These are phyloP conservation scores for Cadophora luteo-olivacea DNA, from an alignment of 2,329 filamentous ascomycete genomes.

Conservation along the genomic window DNA sequence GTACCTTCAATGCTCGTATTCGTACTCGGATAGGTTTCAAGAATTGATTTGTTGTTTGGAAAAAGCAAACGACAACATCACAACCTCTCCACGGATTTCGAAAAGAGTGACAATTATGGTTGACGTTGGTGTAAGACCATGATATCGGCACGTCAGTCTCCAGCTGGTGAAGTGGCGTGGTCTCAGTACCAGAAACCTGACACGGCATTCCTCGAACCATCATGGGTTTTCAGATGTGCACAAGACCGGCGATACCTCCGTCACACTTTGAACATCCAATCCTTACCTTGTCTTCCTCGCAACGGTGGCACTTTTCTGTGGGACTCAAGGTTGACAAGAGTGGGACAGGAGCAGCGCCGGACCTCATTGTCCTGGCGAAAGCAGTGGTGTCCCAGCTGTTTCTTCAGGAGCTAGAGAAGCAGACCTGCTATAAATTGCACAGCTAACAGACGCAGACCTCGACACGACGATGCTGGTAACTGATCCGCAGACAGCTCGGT, in stretches of 20 bases:
- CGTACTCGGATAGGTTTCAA: no score
- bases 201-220: background rate
- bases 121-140: background rate
- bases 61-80: no score
- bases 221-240: background rate
- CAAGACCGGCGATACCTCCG: constrained; percentile 16
- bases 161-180: background rate
- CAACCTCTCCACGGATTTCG: no score
- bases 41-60: no score
- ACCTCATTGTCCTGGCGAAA: background rate
- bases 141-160: background rate
- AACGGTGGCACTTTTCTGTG: background rate
- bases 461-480: background rate
- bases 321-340: background rate
- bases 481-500: background rate
- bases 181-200: background rate
- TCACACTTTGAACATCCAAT: background rate
- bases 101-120: no score
- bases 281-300: background rate
- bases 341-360: background rate
- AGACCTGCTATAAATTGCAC: no score
- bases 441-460: background rate
- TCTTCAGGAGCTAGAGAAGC: background rate
- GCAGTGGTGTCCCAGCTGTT: background rate
- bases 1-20: no score